Conservation (phyloP, 2,329 filamentous ascomycete species). For the Pyrenochaeta sp. region DNA sequence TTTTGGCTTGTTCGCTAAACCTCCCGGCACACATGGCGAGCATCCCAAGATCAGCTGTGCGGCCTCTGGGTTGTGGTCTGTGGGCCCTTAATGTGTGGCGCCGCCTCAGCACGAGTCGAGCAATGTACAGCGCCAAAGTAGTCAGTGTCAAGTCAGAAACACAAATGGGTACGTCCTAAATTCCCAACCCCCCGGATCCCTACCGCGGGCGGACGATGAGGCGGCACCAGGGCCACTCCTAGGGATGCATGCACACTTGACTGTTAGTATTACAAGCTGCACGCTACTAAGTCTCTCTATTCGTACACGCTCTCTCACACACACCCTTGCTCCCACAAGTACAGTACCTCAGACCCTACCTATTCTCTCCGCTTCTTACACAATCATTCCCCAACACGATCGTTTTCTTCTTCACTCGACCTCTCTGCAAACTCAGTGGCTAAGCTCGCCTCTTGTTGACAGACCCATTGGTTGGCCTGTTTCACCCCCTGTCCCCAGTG, state of each 20-base stretch:
- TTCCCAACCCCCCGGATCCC: constrained; percentile 45
- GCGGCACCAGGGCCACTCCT: constrained; percentile 34
- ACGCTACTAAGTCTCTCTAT: constrained; percentile 44
- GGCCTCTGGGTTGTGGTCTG: constrained; percentile 35
- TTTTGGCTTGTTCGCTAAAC: constrained; percentile 39
- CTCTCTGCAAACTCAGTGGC: constrained; percentile 42
- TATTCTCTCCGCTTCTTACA: constrained; percentile 45
- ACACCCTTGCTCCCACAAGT: constrained; percentile 38
- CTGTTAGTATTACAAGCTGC: constrained; percentile 40
- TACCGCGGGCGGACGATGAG: constrained; percentile 41
- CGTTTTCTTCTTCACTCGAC: constrained; percentile 30
- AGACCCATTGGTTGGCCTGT: constrained; percentile 48
- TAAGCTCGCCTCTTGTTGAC: constrained; percentile 42
- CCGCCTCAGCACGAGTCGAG: constrained; percentile 45
- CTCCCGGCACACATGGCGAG: constrained; percentile 35
- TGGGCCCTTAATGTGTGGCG: constrained; percentile 46
- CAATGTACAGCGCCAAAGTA: constrained; percentile 38
- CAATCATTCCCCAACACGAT: constrained; percentile 36
- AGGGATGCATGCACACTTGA: constrained; percentile 44
- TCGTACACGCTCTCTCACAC: constrained; percentile 38
- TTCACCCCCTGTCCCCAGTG: constrained; percentile 41
- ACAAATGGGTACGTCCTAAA: constrained; percentile 38
- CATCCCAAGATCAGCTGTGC: constrained; percentile 42
- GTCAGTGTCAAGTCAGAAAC: constrained; percentile 42
- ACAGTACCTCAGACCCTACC: constrained; percentile 40